Conservation (phyloP, 169 alveolate species). For the Plasmodium adleri region DNA sequence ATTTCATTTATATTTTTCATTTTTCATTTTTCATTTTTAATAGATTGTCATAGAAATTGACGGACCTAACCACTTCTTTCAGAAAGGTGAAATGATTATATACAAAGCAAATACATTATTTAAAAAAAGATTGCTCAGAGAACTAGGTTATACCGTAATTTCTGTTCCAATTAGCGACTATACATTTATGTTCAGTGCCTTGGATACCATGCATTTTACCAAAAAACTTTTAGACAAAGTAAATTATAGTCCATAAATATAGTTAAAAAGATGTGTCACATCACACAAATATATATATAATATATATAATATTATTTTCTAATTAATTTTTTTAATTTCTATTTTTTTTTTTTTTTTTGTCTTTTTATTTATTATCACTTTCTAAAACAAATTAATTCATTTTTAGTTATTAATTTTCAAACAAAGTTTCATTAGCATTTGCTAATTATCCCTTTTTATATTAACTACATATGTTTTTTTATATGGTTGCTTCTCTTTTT, state of each 20-base stretch:
- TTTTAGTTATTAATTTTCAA: no score
- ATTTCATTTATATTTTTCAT: background rate
- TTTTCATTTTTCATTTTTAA: background rate
- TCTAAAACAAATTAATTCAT: no score
- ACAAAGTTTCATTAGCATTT: no score
- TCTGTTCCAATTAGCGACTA: slow-evolving; percentile 51
- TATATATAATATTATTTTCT: background rate
- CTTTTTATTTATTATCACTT: no score
- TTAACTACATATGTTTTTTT: no score
- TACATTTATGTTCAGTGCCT: slow-evolving; percentile 60
- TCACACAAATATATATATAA: no score
- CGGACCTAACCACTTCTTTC: slow-evolving; percentile 67
- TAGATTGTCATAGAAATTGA: slow-evolving; percentile 58
- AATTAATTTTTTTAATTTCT: no score
- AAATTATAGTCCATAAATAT: slow-evolving; percentile 4
- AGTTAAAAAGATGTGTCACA: background rate
- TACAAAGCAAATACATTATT: slow-evolving; percentile 52
- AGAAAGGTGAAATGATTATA: slow-evolving; percentile 31
- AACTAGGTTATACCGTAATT: slow-evolving; percentile 40
- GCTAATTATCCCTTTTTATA: no score
- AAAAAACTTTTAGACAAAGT: slow-evolving; percentile 18
- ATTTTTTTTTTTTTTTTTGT: no score
- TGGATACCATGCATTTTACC: slow-evolving; percentile 22
- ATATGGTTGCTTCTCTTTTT: no score
- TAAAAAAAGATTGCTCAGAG: slow-evolving; percentile 60